Evolutionary conservation across 169 alveolate genomes (phyloP), one percentile per base, ranked within the genome.

Genomic region (Cryptosporidium xiaoi): DNA sequence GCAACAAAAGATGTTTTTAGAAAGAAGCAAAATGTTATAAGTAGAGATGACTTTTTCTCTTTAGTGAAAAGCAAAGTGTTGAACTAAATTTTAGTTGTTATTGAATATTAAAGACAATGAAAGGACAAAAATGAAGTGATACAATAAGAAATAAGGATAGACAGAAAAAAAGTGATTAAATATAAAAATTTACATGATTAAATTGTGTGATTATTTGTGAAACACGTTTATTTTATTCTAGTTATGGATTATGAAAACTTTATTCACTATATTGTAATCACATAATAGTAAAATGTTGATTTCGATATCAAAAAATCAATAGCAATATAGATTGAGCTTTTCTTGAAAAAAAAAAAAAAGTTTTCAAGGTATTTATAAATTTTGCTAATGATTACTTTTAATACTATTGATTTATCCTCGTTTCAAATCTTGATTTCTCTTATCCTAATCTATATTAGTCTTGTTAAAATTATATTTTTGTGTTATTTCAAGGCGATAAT

Each of bases 1-100:
- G 85, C 85, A 77, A 77, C 85, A 10, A 68, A 77, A 24, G 85
- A 77, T 36, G 77, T 62, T 34, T 77, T 77, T 60, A 77, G 85
- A 20, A 77, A 77, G 24, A 68, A 77, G 33, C 85, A 77, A 60
- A 40, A 44, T 36, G 62, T 77, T 62, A 60, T 77, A 36, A 77
- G 85, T 55, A 77, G 85, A 44, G 85, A 77, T 60, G 85, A 77
- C 64, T 77, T 77, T 27, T 77, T 77, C 18, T 77, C 85, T 16
- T 71, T 77, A 27, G 85, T 77, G 1, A 77, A 77, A 50, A 77
- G 85, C 27, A 56, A 62, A 16, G 71, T 77, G 12, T 40, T 77
- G n/a, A 77, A 77, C 64, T 77, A 60, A 77, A 77, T 33, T 34
- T 20, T 40, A 46, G 31, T 33, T 58, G n/a, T 18, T 62, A 62